phyloP scores from a whole-genome alignment of 1,284 basidiomycete genomes.

The Austropuccinia psidii region DNA sequence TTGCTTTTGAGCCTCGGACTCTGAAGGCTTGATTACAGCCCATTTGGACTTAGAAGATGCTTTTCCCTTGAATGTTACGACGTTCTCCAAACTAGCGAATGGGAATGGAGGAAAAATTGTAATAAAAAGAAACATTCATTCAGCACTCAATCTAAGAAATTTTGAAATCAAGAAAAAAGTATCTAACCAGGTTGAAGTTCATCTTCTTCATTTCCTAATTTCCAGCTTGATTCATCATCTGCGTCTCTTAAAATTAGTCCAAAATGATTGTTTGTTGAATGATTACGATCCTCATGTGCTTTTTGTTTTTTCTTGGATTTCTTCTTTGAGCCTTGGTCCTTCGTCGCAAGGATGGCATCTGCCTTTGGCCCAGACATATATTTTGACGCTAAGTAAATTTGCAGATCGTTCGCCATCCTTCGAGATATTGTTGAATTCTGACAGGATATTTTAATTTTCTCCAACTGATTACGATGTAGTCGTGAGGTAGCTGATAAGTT shows the following conservation, averaged over 20 bases:
- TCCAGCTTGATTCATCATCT: constrained; percentile 1
- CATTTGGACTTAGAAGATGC: constrained; percentile 23
- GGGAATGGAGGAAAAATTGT: too few species aligned
- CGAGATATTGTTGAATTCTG: too few species aligned
- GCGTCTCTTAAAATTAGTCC: constrained; percentile 28
- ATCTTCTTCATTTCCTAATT: constrained; percentile 38
- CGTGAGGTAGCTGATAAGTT: too few species aligned
- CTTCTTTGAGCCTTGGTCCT: constrained; percentile 56
- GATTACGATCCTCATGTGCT: constrained; percentile 42
- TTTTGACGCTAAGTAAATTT: constrained; percentile 53
- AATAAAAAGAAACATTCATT: too few species aligned
- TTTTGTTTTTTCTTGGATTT: constrained; percentile 65
- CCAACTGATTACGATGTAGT: too few species aligned
- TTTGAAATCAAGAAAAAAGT: too few species aligned
- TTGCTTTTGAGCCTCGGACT: background rate
- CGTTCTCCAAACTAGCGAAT: too few species aligned
- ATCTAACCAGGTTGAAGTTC: too few species aligned
- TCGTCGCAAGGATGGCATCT: constrained; percentile 76
- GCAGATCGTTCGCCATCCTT: constrained; percentile 47
- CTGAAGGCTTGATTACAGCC: constrained; percentile 26
- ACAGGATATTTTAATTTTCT: too few species aligned
- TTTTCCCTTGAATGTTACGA: constrained; percentile 33
- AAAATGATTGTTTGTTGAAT: background rate
- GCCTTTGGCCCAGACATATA: constrained; percentile 98
- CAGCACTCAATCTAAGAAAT: too few species aligned